Conservation (phyloP, 495 filamentous ascomycete species). For the Neurospora pannonica region DNA sequence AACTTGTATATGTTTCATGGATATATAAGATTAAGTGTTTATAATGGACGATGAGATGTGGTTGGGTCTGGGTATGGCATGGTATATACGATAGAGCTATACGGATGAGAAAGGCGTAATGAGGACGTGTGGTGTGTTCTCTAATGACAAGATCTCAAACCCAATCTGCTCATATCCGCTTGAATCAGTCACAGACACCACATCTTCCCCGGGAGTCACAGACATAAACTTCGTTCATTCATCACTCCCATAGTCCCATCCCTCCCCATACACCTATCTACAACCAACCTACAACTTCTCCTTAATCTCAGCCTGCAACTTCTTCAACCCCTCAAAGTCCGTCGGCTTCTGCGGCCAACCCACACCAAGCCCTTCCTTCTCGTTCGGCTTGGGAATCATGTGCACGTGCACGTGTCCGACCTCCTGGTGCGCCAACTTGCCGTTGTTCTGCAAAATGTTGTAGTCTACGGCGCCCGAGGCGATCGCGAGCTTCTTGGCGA, state of each 20-base stretch:
- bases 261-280: no score
- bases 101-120: not conserved
- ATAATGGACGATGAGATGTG: not conserved
- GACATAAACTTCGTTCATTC: not conserved
- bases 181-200: not conserved
- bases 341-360: conserved; percentile 67
- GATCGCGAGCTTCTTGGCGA: conserved; percentile 77
- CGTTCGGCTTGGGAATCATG: conserved; percentile 92
- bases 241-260: not conserved
- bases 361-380: conserved; percentile 68
- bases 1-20: not conserved
- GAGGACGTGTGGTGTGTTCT: not conserved
- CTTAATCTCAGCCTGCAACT: conserved; percentile 72
- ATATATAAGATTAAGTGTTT: not conserved
- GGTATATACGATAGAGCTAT: not conserved
- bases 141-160: not conserved
- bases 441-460: conserved; percentile 97
- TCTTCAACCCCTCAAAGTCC: conserved; percentile 80
- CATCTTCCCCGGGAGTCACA: no score
- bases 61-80: not conserved
- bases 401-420: conserved; percentile 68
- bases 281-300: conserved; percentile 86
- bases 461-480: conserved; percentile 70
- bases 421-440: conserved; percentile 81
- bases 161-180: no score